Conservation (phyloP, 202 grass and related monocot genomes). For the Cymbopogon flexuosus region DNA sequence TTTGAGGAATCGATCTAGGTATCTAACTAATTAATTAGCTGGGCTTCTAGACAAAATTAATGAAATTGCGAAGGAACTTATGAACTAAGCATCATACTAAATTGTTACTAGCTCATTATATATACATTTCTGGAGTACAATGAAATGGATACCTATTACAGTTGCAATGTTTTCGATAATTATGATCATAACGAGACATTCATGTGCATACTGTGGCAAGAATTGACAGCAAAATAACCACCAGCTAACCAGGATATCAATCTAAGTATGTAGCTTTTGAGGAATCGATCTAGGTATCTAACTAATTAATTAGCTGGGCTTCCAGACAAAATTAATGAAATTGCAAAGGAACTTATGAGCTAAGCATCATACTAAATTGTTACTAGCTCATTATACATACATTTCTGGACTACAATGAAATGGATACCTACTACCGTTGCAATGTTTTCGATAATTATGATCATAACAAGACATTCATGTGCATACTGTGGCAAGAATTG, state of each 20-base stretch:
- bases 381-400: not conserved
- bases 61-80: not conserved
- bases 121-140: not conserved
- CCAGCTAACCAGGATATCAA: not conserved
- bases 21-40: not conserved
- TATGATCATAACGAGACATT: too few relatives aligned
- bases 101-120: not conserved
- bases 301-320: not conserved
- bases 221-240: too few relatives aligned
- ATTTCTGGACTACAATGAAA: not conserved
- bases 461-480: too few relatives aligned
- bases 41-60: conserved; percentile 1
- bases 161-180: too few relatives aligned
- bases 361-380: not conserved
- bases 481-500: too few relatives aligned
- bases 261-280: not conserved
- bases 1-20: not conserved
- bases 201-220: too few relatives aligned
- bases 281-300: not conserved
- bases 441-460: too few relatives aligned
- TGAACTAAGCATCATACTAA: not conserved
- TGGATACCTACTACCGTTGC: too few relatives aligned
- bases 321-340: conserved; percentile 5
- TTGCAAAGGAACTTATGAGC: not conserved
- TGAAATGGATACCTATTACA: not conserved